phyloP scores from a whole-genome alignment of 1,284 basidiomycete species.

The Golubevia sp. region DNA sequence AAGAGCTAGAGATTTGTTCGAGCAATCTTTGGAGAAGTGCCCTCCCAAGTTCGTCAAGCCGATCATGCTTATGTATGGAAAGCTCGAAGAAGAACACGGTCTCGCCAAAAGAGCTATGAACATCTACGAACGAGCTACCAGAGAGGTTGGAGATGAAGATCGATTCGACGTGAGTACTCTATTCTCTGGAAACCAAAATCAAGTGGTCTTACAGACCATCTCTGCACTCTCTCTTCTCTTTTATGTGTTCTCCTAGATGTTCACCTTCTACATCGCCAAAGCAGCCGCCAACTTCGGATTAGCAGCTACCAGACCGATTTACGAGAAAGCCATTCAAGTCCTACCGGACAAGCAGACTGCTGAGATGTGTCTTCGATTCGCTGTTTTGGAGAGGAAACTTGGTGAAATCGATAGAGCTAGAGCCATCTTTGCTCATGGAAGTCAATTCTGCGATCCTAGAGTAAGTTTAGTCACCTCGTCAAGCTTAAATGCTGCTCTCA shows the following conservation, averaged over 20 bases:
- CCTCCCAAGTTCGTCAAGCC: slow-evolving; percentile 53
- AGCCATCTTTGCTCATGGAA: slow-evolving; percentile 56
- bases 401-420: slow-evolving; percentile 58
- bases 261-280: slow-evolving; percentile 56
- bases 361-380: slow-evolving; percentile 56
- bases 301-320: slow-evolving; percentile 55
- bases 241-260: slow-evolving; percentile 31
- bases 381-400: slow-evolving; percentile 53
- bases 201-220: too few species aligned
- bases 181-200: too few species aligned
- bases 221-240: neutral
- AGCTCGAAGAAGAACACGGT: slow-evolving; percentile 56
- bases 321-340: slow-evolving; percentile 55
- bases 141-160: slow-evolving; percentile 38
- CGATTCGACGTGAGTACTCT: slow-evolving; percentile 36
- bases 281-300: slow-evolving; percentile 49
- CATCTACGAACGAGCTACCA: slow-evolving; percentile 56
- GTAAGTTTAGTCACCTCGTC: slow-evolving; percentile 5
- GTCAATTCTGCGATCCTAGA: slow-evolving; percentile 59
- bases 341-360: slow-evolving; percentile 53
- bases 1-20: slow-evolving; percentile 56
- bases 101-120: slow-evolving; percentile 56
- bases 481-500: neutral
- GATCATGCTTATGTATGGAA: slow-evolving; percentile 54
- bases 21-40: slow-evolving; percentile 56